phyloP scores from a whole-genome alignment of 495 filamentous ascomycete genomes.

The Copromyces sp. region DNA sequence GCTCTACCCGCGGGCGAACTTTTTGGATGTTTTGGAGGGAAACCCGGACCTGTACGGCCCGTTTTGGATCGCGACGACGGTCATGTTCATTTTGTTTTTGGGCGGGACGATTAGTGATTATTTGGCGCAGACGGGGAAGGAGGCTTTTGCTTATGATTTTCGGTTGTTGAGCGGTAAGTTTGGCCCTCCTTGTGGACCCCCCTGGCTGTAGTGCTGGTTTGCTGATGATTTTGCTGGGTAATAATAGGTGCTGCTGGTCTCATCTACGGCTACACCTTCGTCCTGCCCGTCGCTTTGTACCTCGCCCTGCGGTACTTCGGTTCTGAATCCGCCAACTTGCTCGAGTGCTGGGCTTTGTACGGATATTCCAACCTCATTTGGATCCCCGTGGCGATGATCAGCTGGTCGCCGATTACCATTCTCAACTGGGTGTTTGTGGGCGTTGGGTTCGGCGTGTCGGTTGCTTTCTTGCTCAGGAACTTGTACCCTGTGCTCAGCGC shows the following conservation, averaged over 20 bases:
- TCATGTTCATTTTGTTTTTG: slow-evolving; percentile 89
- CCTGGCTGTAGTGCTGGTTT: no score
- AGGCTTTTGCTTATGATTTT: slow-evolving; percentile 71
- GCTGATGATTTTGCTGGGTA: no score
- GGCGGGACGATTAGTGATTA: slow-evolving; percentile 92
- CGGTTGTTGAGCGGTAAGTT: slow-evolving; percentile 57
- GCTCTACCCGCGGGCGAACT: slow-evolving; percentile 81
- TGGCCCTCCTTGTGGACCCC: background rate
- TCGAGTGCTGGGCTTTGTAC: slow-evolving; percentile 91
- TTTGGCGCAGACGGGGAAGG: slow-evolving; percentile 40
- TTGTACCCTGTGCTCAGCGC: slow-evolving; percentile 88
- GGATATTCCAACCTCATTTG: slow-evolving; percentile 93
- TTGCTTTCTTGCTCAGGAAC: slow-evolving; percentile 82
- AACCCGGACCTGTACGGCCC: slow-evolving; percentile 93
- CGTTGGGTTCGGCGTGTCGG: slow-evolving; percentile 78
- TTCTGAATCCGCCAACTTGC: slow-evolving; percentile 71
- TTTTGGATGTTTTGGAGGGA: slow-evolving; percentile 92
- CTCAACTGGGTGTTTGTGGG: slow-evolving; percentile 92
- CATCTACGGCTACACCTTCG: slow-evolving; percentile 84
- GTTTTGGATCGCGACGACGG: slow-evolving; percentile 97
- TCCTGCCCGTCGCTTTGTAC: slow-evolving; percentile 79
- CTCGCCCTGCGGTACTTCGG: slow-evolving; percentile 89
- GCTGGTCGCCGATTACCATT: slow-evolving; percentile 71
- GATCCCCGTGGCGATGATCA: slow-evolving; percentile 88
- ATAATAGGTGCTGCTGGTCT: slow-evolving; percentile 66